Conservation (phyloP, 306 rosid species). For the Gynostemma pentaphyllum region DNA sequence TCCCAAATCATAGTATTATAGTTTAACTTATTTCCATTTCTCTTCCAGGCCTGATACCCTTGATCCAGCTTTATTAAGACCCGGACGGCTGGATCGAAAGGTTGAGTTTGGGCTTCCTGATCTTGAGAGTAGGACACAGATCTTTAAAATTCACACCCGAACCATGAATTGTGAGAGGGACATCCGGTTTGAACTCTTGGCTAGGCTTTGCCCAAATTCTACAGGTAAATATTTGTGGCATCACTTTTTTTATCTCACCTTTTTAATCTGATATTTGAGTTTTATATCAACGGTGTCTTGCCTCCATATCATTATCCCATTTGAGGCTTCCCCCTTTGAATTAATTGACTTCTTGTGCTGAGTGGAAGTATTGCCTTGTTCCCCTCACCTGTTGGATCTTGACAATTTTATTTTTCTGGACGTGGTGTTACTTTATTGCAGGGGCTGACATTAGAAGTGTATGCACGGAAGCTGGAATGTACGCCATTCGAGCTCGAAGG, state of each 20-base stretch:
- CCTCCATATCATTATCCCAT: no score
- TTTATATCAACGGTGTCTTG: no score
- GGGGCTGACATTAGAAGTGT: slow-evolving; percentile 98
- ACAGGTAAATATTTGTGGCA: slow-evolving; percentile 44
- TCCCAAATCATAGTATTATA: not conserved
- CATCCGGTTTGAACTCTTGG: slow-evolving; percentile 78
- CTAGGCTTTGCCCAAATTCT: slow-evolving; percentile 96
- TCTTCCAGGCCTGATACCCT: slow-evolving; percentile 84
- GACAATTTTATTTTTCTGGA: not conserved
- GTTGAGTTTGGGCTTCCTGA: slow-evolving; percentile 99
- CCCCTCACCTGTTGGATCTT: not conserved
- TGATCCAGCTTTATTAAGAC: slow-evolving; percentile 90
- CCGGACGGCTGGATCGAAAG: slow-evolving; percentile 94
- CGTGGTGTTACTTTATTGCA: slow-evolving; percentile 12
- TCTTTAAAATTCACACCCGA: slow-evolving; percentile 92
- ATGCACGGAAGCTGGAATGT: slow-evolving; percentile 99
- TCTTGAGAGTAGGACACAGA: slow-evolving; percentile 91
- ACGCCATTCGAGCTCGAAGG: slow-evolving; percentile 93
- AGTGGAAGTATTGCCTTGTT: no score
- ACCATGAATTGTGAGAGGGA: slow-evolving; percentile 99
- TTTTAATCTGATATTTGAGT: no score
- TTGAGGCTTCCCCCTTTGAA: no score
- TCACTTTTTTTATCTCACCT: not conserved
- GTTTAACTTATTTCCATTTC: slow-evolving; percentile 2
- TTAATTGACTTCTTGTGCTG: no score